Evolutionary conservation across 2,329 filamentous ascomycete species (phyloP).

Genomic region (Chrysoporthe cubensis): DNA sequence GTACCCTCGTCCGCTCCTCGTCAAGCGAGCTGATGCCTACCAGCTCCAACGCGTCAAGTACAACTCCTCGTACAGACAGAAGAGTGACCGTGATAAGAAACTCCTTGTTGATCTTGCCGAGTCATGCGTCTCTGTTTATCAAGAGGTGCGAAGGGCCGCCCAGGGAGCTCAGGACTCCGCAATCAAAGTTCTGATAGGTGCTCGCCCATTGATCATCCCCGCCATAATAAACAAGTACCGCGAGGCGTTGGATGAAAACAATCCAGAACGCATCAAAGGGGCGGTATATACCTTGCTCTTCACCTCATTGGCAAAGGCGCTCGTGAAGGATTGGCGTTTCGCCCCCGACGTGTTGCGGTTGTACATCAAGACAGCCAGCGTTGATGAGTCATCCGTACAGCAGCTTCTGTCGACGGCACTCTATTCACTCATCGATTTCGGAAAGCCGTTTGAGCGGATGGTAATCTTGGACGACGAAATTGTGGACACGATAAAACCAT

Average conservation of each 20-base stretch:
- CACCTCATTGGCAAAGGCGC: conserved; percentile 84
- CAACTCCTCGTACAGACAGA: conserved; percentile 85
- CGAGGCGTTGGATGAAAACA: conserved; percentile 75
- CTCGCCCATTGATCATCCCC: conserved; percentile 86
- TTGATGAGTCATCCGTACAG: conserved; percentile 94
- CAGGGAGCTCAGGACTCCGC: conserved; percentile 93
- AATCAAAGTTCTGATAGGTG: conserved; percentile 86
- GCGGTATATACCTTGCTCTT: conserved; percentile 89
- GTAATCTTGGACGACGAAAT: conserved; percentile 76
- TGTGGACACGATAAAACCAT: conserved; percentile 72
- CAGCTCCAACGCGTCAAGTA: conserved; percentile 92
- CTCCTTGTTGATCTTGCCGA: conserved; percentile 86
- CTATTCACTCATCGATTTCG: conserved; percentile 89
- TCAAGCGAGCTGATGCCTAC: conserved; percentile 92
- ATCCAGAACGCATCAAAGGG: conserved; percentile 93
- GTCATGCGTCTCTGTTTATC: conserved; percentile 88
- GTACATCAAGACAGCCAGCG: conserved; percentile 86
- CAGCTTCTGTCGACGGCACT: conserved; percentile 80
- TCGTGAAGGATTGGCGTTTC: conserved; percentile 92
- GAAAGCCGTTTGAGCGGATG: conserved; percentile 83
- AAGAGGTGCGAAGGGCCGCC: conserved; percentile 91
- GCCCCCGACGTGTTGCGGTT: conserved; percentile 86
- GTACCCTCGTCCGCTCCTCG: conserved; percentile 89
- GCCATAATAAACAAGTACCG: conserved; percentile 80
- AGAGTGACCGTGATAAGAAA: conserved; percentile 86